Evolutionary conservation across 2,329 filamentous ascomycete genomes (phyloP).

Genomic region (Cordyceps cicadae): DNA sequence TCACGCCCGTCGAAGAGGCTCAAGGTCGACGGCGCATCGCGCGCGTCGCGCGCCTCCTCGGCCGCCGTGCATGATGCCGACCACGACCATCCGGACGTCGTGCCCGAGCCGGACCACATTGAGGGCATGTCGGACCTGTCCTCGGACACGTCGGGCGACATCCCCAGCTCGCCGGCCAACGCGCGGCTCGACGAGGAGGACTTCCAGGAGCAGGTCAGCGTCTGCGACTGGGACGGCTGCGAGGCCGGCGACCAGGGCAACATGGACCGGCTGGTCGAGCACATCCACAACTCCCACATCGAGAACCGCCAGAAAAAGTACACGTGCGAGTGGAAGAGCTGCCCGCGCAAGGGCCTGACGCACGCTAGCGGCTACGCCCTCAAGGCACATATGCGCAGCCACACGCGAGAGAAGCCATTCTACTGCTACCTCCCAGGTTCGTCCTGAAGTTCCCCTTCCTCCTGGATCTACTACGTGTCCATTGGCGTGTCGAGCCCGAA

Average conservation of each 20-base stretch:
- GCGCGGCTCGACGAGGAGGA: slow-evolving; percentile 66
- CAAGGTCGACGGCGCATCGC: slow-evolving; percentile 36
- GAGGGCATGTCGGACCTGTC: slow-evolving; percentile 66
- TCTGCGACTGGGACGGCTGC: slow-evolving; percentile 73
- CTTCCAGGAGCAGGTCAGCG: slow-evolving; percentile 67
- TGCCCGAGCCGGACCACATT: slow-evolving; percentile 43
- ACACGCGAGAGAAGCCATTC: slow-evolving; percentile 96
- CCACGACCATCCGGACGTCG: slow-evolving; percentile 29
- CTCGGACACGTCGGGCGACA: slow-evolving; percentile 80
- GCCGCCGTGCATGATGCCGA: slow-evolving; percentile 34
- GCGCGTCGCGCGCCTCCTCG: slow-evolving; percentile 38
- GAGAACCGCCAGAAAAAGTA: slow-evolving; percentile 92
- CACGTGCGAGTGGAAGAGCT: slow-evolving; percentile 95
- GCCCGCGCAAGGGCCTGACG: slow-evolving; percentile 75
- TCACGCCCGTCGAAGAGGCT: slow-evolving; percentile 40
- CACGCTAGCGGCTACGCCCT: slow-evolving; percentile 94
- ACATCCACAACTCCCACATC: slow-evolving; percentile 90
- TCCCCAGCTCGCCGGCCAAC: slow-evolving; percentile 62
- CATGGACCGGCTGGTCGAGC: slow-evolving; percentile 74
- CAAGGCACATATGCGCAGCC: slow-evolving; percentile 94
- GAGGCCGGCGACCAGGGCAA: slow-evolving; percentile 61
- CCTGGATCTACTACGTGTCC: neutral
- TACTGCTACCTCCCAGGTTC: slow-evolving; percentile 90
- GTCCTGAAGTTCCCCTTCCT: slow-evolving; percentile 15
- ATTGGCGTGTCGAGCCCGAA: neutral